phyloP scores from a whole-genome alignment of 257 asterid species.

The Striga asiatica region DNA sequence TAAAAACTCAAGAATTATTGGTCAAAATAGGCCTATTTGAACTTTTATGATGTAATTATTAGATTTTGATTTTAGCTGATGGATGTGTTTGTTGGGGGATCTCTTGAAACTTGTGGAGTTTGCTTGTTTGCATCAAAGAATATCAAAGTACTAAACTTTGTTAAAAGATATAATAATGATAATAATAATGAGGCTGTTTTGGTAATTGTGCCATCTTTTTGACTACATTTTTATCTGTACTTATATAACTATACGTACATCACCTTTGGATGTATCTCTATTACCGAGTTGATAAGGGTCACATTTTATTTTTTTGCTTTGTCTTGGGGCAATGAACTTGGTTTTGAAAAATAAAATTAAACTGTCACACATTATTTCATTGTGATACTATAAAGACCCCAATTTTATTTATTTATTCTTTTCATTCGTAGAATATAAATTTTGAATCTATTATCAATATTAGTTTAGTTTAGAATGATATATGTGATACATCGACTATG shows the following conservation, averaged over 20 bases:
- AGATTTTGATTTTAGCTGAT: constrained; percentile 34
- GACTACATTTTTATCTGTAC: constrained; percentile 26
- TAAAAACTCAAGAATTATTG: neutral
- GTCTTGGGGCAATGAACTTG: constrained; percentile 15
- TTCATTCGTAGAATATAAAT: too few species aligned
- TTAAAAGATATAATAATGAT: constrained; percentile 15
- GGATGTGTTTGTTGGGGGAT: constrained; percentile 15
- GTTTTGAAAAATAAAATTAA: too few species aligned
- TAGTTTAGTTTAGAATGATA: too few species aligned
- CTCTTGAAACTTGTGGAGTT: constrained; percentile 23
- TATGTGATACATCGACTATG: too few species aligned
- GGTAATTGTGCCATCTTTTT: constrained; percentile 30
- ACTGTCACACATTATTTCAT: constrained; percentile 6
- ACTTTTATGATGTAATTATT: constrained; percentile 39
- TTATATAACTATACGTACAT: constrained; percentile 1
- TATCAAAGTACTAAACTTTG: constrained; percentile 9
- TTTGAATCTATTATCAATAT: too few species aligned
- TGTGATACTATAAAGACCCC: neutral
- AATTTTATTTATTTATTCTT: too few species aligned
- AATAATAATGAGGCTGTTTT: constrained; percentile 26
- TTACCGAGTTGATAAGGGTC: constrained; percentile 27
- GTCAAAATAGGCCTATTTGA: constrained; percentile 5
- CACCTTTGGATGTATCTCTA: constrained; percentile 23
- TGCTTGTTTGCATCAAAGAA: constrained; percentile 20
- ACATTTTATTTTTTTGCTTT: neutral